These are phyloP conservation scores for Solanum megistacrolobum DNA, from an alignment of 257 asterid genomes.

Conservation along the genomic window DNA sequence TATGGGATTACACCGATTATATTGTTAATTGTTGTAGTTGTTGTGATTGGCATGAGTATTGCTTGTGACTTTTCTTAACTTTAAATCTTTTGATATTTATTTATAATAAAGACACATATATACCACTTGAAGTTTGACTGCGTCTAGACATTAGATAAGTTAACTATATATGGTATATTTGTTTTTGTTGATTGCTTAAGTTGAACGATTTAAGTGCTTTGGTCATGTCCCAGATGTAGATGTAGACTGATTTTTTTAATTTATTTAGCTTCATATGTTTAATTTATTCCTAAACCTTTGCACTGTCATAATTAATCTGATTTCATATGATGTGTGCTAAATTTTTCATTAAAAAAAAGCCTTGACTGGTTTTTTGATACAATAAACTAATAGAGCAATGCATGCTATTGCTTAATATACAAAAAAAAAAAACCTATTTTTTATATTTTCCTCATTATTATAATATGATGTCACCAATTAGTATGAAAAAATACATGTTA, in stretches of 20 bases:
- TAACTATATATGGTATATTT: not conserved
- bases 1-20: rapidly evolving
- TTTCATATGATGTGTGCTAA: not conserved
- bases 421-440: not conserved
- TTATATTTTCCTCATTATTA: not conserved
- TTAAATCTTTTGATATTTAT: not conserved
- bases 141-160: not conserved
- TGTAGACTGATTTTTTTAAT: not conserved
- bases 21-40: not conserved
- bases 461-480: not conserved
- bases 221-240: not conserved
- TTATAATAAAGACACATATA: not conserved
- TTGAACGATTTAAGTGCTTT: not conserved
- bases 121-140: not conserved
- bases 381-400: not conserved
- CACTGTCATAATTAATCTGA: not conserved
- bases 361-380: too few relatives aligned
- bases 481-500: not conserved
- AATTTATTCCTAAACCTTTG: not conserved
- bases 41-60: not conserved
- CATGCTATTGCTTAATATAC: not conserved
- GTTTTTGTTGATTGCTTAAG: not conserved
- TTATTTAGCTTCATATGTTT: not conserved
- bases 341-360: too few relatives aligned
- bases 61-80: too few relatives aligned